Evolutionary conservation across 495 filamentous ascomycete genomes (phyloP).

Genomic region (Neurospora sp.): DNA sequence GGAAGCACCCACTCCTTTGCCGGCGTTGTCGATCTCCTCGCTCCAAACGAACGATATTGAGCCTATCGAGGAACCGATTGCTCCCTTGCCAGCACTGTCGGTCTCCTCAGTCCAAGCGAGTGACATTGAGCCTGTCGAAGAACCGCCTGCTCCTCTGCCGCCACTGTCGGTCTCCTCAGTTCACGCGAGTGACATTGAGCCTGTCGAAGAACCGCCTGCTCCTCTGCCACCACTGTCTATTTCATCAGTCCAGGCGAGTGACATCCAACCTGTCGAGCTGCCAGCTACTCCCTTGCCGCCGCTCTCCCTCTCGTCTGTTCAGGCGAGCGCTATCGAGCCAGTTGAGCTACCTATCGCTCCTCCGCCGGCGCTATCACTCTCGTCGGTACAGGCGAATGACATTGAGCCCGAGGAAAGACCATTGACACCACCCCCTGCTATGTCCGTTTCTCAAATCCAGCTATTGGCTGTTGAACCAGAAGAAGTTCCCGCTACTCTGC

Average conservation of each 20-base stretch:
- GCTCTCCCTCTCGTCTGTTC: conserved; percentile 6
- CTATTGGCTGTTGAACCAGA: conserved; percentile 12
- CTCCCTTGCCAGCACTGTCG: conserved; percentile 6
- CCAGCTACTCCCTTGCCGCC: neutral
- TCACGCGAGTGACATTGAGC: conserved; percentile 34
- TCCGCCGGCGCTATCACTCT: conserved; percentile 8
- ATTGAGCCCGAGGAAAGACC: conserved; percentile 9
- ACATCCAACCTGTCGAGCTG: neutral
- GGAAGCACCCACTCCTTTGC: conserved; percentile 1
- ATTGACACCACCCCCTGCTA: conserved; percentile 3
- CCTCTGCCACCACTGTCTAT: neutral
- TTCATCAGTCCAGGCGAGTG: neutral
- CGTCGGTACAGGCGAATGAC: conserved; percentile 6
- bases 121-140: conserved; percentile 11
- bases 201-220: conserved; percentile 18
- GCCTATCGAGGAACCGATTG: conserved; percentile 3
- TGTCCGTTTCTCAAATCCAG: conserved; percentile 14
- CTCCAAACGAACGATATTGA: conserved; percentile 10
- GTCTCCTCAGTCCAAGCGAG: conserved; percentile 13
- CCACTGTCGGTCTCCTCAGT: conserved; percentile 1
- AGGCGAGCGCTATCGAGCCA: conserved; percentile 26
- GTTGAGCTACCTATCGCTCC: conserved; percentile 1
- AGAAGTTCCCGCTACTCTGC: neutral
- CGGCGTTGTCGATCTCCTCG: conserved; percentile 7
- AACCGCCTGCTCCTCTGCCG: neutral